Percentiles rank a stretch among this genome's conserved stretches.
Conservation (phyloP, 495 filamentous ascomycete species). For the Daldinia decipiens region DNA sequence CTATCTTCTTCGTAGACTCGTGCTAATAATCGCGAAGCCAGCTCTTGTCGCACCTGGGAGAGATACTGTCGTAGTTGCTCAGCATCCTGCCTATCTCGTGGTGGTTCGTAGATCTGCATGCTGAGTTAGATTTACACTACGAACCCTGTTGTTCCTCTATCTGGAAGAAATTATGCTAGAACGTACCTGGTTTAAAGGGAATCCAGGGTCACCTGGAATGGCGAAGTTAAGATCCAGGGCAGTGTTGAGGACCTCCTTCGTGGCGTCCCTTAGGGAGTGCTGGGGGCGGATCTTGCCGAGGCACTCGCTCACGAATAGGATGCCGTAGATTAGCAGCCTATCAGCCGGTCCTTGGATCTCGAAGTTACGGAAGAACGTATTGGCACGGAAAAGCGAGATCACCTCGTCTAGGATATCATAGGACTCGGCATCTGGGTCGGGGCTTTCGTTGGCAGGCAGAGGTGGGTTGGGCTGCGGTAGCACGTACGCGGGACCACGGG, state of each 20-base stretch:
- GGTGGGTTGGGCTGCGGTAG: conserved; percentile 69
- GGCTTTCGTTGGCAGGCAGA: conserved; percentile 73
- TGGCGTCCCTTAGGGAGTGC: conserved; percentile 60
- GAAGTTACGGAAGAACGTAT: conserved; percentile 99
- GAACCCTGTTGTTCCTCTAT: not conserved
- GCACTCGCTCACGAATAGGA: conserved; percentile 90
- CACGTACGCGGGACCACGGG: conserved; percentile 89
- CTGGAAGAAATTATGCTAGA: not conserved
- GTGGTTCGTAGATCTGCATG: conserved; percentile 68
- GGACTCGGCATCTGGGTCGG: conserved; percentile 84
- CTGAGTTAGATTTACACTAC: conserved; percentile 13
- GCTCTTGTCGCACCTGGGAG: conserved; percentile 89
- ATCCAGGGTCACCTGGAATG: conserved; percentile 92
- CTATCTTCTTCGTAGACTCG: conserved; percentile 86
- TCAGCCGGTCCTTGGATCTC: conserved; percentile 98
- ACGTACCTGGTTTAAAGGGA: conserved; percentile 86
- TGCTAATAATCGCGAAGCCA: conserved; percentile 80
- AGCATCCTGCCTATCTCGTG: conserved; percentile 85
- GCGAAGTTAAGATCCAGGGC: conserved; percentile 90
- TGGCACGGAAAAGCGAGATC: conserved; percentile 91
- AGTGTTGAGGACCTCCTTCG: conserved; percentile 64
- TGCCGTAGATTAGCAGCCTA: conserved; percentile 94
- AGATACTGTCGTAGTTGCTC: conserved; percentile 89
- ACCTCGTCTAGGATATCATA: conserved; percentile 97
- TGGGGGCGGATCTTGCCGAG: conserved; percentile 82